These are phyloP conservation scores for Metschnikowia kunwiensis DNA, from an alignment of 805 yeast genomes.

Conservation along the genomic window DNA sequence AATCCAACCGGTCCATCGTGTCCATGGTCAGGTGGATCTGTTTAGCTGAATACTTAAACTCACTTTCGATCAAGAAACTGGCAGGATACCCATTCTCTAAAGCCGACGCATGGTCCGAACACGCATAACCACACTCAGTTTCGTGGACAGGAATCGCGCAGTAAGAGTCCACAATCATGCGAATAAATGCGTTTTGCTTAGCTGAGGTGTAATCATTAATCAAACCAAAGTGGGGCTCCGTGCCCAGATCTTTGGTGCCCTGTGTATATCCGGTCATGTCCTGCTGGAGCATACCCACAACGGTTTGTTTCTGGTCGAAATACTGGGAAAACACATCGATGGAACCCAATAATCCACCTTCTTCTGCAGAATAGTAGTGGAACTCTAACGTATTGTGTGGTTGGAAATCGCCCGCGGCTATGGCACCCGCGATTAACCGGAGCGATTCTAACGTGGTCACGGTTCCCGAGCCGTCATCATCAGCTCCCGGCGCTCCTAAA, in stretches of 20 bases:
- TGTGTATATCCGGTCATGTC: conserved; percentile 87
- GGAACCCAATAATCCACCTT: conserved; percentile 87
- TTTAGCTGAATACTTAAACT: conserved; percentile 58
- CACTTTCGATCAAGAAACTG: conserved; percentile 77
- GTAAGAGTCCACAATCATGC: conserved; percentile 58
- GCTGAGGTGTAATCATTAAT: conserved; percentile 65
- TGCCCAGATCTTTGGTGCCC: conserved; percentile 46
- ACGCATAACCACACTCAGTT: conserved; percentile 85
- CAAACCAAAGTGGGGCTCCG: conserved; percentile 72
- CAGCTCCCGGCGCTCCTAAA: conserved; percentile 88
- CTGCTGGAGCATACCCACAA: conserved; percentile 85
- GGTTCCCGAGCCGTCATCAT: conserved; percentile 90
- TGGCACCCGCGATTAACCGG: conserved; percentile 50
- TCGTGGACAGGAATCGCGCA: conserved; percentile 68
- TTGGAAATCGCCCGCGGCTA: conserved; percentile 33
- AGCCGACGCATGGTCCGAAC: conserved; percentile 92
- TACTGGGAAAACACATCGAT: conserved; percentile 67
- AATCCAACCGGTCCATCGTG: conserved; percentile 75
- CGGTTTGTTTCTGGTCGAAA: conserved; percentile 41
- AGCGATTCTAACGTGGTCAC: conserved; percentile 74
- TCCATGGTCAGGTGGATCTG: conserved; percentile 77
- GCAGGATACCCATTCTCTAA: conserved; percentile 79
- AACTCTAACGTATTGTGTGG: conserved; percentile 81
- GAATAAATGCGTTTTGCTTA: conserved; percentile 56
- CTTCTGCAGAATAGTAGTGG: conserved; percentile 95